Conservation (phyloP, 306 rosid species). For the Vachellia pachyceras region DNA sequence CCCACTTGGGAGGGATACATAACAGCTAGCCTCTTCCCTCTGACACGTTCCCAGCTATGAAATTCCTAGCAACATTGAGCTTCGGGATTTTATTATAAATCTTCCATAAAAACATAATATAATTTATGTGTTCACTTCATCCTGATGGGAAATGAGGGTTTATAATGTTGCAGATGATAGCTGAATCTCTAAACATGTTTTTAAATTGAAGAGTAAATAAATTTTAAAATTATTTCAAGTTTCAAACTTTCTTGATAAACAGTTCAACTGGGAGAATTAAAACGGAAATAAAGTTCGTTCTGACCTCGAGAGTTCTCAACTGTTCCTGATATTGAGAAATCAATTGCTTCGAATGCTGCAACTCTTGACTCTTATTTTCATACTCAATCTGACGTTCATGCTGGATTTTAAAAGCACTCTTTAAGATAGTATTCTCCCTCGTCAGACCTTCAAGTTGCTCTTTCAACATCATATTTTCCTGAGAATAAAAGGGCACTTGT, state of each 20-base stretch:
- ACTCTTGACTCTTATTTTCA: slow-evolving; percentile 67
- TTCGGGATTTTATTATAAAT: slow-evolving; percentile 4
- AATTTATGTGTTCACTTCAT: not conserved
- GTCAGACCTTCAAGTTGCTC: slow-evolving; percentile 73
- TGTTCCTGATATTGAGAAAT: slow-evolving; percentile 89
- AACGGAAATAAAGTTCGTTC: slow-evolving; percentile 34
- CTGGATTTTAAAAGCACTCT: slow-evolving; percentile 80
- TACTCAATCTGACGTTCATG: slow-evolving; percentile 82
- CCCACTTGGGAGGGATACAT: not conserved
- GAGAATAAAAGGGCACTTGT: slow-evolving; percentile 24
- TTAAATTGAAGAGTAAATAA: not conserved
- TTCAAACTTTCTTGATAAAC: not conserved
- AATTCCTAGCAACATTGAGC: slow-evolving; percentile 8
- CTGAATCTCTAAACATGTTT: not conserved
- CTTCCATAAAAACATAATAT: too few relatives aligned
- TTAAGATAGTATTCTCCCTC: slow-evolving; percentile 79
- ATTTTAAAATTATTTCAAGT: not conserved
- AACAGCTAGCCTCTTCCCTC: not conserved
- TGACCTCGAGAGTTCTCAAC: slow-evolving; percentile 83
- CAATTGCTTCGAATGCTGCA: slow-evolving; percentile 78
- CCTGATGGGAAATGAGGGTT: not conserved
- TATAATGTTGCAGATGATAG: not conserved
- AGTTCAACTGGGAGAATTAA: not conserved
- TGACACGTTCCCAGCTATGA: slow-evolving; percentile 16
- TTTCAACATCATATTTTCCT: slow-evolving; percentile 87